Evolutionary conservation across 768 basidiomycete species (phyloP), one percentile per base, ranked within the genome.

Genomic region (Vararia minispora): DNA sequence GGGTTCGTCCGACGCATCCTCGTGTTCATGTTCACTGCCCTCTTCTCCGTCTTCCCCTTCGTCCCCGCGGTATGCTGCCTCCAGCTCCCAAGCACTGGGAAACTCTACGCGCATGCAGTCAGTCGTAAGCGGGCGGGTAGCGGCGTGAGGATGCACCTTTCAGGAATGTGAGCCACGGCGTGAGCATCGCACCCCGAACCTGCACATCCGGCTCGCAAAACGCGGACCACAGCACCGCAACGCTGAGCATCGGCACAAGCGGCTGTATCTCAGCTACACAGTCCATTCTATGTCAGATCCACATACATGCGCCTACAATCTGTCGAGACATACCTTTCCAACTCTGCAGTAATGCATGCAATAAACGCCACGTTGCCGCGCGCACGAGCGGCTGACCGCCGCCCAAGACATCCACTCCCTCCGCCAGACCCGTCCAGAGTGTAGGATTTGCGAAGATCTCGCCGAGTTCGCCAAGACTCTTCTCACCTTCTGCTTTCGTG

Each of bases 171-270:
- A 90, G 60, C 34, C 88, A 51, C 0, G 84, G 80, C 28, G 72
- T 70, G 65, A 80, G 81, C 72, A 90, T 78, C 1, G 57, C 55
- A 3, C 60, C 58, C 47, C 81, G 78, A 3, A 94, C 89, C 3
- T 63, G 63, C 2, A 63, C 46, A 47, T 94, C 89, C 1, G 69
- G 62, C 52, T 97, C 91, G 0, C 73, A 51, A 69, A 76, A 80
- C 10, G 70, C 68, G 10, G 81, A 79, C n/a, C 77, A 71, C 29
- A 91, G 58, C 5, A 79, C 58, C 0, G 71, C 75, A 1, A 60
- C 51, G 37, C 77, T 72, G 17, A 89, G 58, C 3, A 69, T 55
- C 1, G 64, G 62, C 2, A 79, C 39, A 13, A 70, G 37, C 0
- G 51, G 39, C 28, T 48, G 41, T 20, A 65, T 41, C 27, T 46